A percentile compares a stretch with the other conserved stretches of the same genome.
phyloP scores from a whole-genome alignment of 345 rosid genomes.

The Crucihimalaya himalaica region DNA sequence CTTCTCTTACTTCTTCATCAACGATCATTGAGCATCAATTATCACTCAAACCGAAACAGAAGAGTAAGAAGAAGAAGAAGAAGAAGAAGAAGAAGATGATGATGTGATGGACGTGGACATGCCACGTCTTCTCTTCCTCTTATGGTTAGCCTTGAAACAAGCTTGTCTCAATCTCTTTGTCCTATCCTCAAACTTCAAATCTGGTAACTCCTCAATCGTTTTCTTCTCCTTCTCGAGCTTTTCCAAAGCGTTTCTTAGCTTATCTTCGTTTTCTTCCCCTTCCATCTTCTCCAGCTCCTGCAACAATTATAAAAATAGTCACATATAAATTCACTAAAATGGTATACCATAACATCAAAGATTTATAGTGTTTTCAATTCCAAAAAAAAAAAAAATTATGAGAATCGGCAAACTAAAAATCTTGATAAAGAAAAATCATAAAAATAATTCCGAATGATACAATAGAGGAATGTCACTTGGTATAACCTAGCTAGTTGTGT shows the following conservation, averaged over 20 bases:
- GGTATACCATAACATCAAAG: background rate
- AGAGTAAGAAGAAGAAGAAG: too few species aligned
- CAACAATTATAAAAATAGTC: background rate
- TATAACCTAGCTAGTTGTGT: background rate
- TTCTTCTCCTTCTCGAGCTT: constrained; percentile 58
- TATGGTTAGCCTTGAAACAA: constrained; percentile 78
- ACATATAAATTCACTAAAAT: background rate
- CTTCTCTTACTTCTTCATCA: background rate
- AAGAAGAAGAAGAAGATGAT: constrained; percentile 5
- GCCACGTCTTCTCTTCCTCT: constrained; percentile 47
- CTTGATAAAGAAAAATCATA: too few species aligned
- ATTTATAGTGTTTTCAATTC: background rate
- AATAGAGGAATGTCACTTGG: background rate
- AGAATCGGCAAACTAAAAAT: too few species aligned
- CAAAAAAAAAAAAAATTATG: too few species aligned
- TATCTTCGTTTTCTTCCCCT: constrained; percentile 36
- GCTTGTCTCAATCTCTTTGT: constrained; percentile 79
- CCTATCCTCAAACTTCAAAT: constrained; percentile 46
- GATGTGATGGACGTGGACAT: constrained; percentile 11
- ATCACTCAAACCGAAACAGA: constrained; percentile 7
- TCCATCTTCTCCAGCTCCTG: constrained; percentile 35
- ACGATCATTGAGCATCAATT: background rate
- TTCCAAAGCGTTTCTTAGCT: constrained; percentile 44
- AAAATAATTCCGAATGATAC: background rate
- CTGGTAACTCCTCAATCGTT: constrained; percentile 55